Conservation (phyloP, 2,329 filamentous ascomycete species). For the Daldinia sp. region DNA sequence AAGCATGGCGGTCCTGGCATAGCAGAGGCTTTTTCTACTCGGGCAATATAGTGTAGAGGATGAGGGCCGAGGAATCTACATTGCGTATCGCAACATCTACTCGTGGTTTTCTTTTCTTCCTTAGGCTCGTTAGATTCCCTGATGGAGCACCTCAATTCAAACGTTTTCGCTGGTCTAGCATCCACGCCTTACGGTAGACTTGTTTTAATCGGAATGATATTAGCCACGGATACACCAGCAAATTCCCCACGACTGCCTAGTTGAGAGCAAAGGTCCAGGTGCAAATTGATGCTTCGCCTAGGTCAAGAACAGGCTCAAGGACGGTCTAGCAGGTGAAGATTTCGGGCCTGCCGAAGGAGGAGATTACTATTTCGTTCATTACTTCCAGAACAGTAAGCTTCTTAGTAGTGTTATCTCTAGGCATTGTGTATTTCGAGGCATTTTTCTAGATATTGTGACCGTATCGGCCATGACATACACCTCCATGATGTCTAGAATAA, state of each 20-base stretch:
- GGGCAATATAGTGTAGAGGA: no score
- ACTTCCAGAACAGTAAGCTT: conserved; percentile 25
- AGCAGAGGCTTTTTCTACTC: no score
- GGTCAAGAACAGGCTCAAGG: conserved; percentile 41
- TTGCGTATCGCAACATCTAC: not conserved
- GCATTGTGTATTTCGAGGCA: not conserved
- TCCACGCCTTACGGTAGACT: conserved; percentile 51
- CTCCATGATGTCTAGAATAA: no score
- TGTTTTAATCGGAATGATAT: conserved; percentile 38
- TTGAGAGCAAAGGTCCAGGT: conserved; percentile 55
- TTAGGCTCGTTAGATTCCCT: no score
- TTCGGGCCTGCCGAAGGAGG: conserved; percentile 45
- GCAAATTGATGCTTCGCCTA: conserved; percentile 46
- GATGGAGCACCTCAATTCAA: no score
- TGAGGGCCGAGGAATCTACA: no score
- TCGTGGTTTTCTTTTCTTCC: no score
- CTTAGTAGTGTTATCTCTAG: not conserved
- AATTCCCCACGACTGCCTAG: conserved; percentile 35
- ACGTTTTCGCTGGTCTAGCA: conserved; percentile 48
- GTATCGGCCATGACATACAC: no score
- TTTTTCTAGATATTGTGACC: not conserved
- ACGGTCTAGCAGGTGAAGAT: conserved; percentile 42
- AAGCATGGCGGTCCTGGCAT: no score
- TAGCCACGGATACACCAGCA: not conserved
- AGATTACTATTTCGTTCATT: conserved; percentile 49